Conservation (phyloP, 2,329 filamentous ascomycete species). For the Cercospora zeina region DNA sequence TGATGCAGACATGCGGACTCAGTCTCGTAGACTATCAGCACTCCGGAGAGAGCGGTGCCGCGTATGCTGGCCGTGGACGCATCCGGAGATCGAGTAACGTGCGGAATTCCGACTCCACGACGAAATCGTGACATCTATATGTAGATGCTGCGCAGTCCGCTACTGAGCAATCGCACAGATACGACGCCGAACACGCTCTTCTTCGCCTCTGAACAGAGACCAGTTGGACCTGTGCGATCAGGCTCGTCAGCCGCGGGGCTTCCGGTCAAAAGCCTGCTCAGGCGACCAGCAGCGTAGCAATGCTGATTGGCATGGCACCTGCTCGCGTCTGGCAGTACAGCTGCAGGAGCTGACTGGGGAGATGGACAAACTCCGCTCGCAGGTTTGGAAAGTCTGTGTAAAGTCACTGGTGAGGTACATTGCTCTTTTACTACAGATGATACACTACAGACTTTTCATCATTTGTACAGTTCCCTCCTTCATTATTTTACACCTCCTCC, state of each 20-base stretch:
- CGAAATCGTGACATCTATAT: neutral
- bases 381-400: neutral
- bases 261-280: neutral
- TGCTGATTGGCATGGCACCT: neutral
- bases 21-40: neutral
- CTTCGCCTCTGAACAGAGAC: neutral
- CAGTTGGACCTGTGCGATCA: neutral
- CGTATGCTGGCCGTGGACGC: neutral
- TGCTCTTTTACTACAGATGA: neutral
- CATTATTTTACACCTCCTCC: neutral
- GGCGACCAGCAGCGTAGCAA: neutral
- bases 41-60: neutral
- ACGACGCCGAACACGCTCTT: neutral
- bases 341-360: neutral
- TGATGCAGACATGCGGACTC: conserved; percentile 1
- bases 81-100: neutral
- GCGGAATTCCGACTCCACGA: neutral
- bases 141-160: neutral
- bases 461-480: neutral
- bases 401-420: neutral
- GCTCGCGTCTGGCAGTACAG: neutral
- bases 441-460: neutral
- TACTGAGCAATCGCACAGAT: neutral
- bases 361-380: neutral
- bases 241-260: neutral